phyloP scores from a whole-genome alignment of 2,329 filamentous ascomycete species.

The Sclerotinia borealis region DNA sequence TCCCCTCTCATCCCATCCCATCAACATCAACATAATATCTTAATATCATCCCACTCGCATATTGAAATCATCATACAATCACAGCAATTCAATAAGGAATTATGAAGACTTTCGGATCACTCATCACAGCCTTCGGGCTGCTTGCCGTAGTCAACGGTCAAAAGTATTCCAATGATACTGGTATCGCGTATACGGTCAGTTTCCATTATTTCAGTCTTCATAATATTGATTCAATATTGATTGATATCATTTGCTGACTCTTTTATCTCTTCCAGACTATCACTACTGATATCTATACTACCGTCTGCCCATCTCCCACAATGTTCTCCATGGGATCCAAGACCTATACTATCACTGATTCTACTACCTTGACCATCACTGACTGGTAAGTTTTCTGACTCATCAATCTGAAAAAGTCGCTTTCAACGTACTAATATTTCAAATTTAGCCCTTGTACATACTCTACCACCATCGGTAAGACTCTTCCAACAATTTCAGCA shows the following conservation, averaged over 20 bases:
- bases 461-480: conserved; percentile 6
- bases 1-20: no score
- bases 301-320: conserved; percentile 32
- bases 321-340: conserved; percentile 37
- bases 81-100: neutral
- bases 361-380: conserved; percentile 42
- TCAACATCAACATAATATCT: conserved; percentile 5
- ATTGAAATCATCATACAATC: neutral
- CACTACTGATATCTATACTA: conserved; percentile 38
- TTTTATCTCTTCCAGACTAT: conserved; percentile 8
- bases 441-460: conserved; percentile 10
- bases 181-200: conserved; percentile 10
- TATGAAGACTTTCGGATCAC: conserved; percentile 13
- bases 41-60: conserved; percentile 5
- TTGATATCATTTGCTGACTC: neutral
- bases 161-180: conserved; percentile 5
- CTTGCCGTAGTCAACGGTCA: conserved; percentile 9
- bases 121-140: conserved; percentile 10
- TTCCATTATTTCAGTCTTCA: neutral
- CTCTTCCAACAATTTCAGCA: neutral
- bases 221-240: neutral
- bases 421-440: neutral
- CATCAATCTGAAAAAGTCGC: neutral
- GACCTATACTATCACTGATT: conserved; percentile 55
- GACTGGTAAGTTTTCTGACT: conserved; percentile 30